Base-by-base conservation (phyloP, 2,329 filamentous ascomycete genomes). In the Phyllosticta citribraziliensis region DNA sequence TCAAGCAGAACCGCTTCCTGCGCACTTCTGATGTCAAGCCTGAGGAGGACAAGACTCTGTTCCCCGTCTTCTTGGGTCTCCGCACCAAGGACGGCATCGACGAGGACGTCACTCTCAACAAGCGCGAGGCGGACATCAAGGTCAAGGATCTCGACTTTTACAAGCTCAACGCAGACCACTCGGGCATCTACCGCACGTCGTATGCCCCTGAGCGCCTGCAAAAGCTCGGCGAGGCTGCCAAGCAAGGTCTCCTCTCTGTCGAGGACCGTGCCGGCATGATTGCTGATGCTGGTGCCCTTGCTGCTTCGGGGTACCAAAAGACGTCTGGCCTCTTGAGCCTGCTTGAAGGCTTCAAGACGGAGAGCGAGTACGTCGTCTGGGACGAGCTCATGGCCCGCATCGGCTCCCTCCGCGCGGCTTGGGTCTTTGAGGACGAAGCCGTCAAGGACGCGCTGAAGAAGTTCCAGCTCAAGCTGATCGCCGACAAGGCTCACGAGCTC, bases 81-180 rank as follows among this genome's bases (percentile, higher is more conserved):
- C 88, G 88, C 63, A 92, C 89, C 40, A 89, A 91, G 74, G 82
- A 88, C n/a, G 91, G 91, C 25, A 76, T 97, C 52, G 83, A 96
- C 66, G 88, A 92, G 70, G 82, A 86, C 50, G 78, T 92, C 50
- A 88, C 90, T 17, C 79, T 96, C 51, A 79, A 78, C 65, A 80
- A 85, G 65, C 87, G 93, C 50, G 90, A 96, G 74, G 82, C 80
- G 55, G 84, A 86, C 64, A 90, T 95, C 77, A 86, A 90, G 76
- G 73, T 97, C 25, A 83, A 88, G 20, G 84, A 88, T 69, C 77
- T 87, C 58, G 90, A 96, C 69, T 97, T 97, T 77, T 97, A 88
- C 85, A 97, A 97, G 81, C 79, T 97, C 64, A 97, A 97, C 71
- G 91, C 93, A 17, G 91, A 97, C 71, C 93, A 97, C 74, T 92